A percentile compares a stretch with the other conserved stretches of the same genome.
Evolutionary conservation across 345 rosid species (phyloP).

Genomic region (Aethionema arabicum): DNA sequence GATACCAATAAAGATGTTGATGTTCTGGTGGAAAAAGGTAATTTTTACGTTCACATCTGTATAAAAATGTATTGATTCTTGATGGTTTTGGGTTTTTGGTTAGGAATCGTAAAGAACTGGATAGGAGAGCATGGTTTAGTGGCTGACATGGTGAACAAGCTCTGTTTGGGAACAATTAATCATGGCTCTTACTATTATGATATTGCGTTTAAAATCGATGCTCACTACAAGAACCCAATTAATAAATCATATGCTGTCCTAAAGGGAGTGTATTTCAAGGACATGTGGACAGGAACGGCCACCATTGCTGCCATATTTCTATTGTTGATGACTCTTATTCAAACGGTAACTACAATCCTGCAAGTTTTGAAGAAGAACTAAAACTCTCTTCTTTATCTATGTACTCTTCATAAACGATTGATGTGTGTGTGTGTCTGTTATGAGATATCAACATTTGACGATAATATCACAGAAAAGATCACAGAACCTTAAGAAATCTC

Average conservation of each 20-base stretch:
- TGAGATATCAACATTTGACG: too few species aligned
- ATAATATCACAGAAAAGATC: too few species aligned
- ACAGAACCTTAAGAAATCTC: too few species aligned
- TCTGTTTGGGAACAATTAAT: neutral
- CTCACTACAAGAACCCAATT: neutral
- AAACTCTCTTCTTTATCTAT: neutral
- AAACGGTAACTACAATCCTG: slow-evolving; percentile 11
- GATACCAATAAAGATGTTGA: slow-evolving; percentile 21
- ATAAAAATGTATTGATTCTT: neutral
- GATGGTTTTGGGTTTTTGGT: neutral
- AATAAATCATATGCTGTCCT: slow-evolving; percentile 6
- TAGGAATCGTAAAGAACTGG: slow-evolving; percentile 9
- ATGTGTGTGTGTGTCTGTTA: too few species aligned
- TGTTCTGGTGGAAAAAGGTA: slow-evolving; percentile 31
- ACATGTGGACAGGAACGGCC: slow-evolving; percentile 31
- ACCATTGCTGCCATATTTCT: slow-evolving; percentile 5
- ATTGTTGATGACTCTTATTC: slow-evolving; percentile 10
- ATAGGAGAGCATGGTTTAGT: slow-evolving; percentile 3
- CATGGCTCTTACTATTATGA: neutral
- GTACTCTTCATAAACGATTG: neutral
- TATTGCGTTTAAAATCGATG: neutral
- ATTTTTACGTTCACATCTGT: neutral
- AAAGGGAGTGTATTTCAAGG: slow-evolving; percentile 19
- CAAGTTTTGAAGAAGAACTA: neutral
- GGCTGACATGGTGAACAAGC: slow-evolving; percentile 32